A percentile compares a stretch with the other conserved stretches of the same genome.
Evolutionary conservation across 1,284 basidiomycete species (phyloP).

Genomic region (Puccinia polysora): DNA sequence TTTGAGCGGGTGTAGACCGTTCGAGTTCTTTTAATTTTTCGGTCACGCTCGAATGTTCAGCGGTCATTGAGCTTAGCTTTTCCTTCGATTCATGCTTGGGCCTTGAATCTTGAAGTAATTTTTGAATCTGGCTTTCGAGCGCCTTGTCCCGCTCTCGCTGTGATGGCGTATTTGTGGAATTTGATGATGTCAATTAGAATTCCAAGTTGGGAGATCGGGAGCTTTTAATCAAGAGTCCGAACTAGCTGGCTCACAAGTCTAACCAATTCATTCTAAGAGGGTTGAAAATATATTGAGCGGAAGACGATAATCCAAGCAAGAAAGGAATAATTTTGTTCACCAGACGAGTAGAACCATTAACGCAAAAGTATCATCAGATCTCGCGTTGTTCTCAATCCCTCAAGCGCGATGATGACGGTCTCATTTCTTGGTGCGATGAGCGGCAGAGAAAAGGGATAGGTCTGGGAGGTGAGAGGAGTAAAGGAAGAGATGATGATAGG

Average conservation of each 20-base stretch:
- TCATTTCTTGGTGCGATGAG: too few species aligned
- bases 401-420: too few species aligned
- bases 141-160: constrained; percentile 43
- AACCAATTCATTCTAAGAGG: constrained; percentile 17
- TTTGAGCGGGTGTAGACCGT: constrained; percentile 45
- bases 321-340: too few species aligned
- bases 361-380: too few species aligned
- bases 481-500: neutral
- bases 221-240: too few species aligned
- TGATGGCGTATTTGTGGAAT: constrained; percentile 8
- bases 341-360: too few species aligned
- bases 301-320: neutral
- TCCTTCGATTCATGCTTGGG: constrained; percentile 39
- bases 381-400: too few species aligned
- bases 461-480: neutral
- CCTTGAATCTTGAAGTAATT: constrained; percentile 43
- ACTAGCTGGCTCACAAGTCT: constrained; percentile 35
- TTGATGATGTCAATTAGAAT: too few species aligned
- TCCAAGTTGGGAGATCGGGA: too few species aligned
- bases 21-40: constrained; percentile 45
- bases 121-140: constrained; percentile 42
- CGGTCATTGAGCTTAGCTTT: constrained; percentile 45
- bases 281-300: neutral
- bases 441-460: neutral
- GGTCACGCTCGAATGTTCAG: constrained; percentile 42